phyloP scores from a whole-genome alignment of 2,329 filamentous ascomycete species.

The Cladophialophora chaetospira region DNA sequence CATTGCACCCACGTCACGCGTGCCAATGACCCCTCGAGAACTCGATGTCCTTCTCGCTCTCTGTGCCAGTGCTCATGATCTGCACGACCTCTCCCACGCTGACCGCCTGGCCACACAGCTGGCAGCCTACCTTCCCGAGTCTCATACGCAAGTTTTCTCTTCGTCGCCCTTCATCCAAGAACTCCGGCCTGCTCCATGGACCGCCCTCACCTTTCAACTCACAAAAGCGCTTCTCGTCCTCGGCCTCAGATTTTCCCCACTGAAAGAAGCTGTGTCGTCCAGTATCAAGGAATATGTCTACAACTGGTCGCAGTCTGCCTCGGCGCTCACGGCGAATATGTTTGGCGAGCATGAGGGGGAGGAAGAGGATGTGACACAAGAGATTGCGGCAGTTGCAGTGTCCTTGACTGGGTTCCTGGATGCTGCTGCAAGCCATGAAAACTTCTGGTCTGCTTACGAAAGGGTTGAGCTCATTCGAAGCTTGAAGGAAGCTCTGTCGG shows the following conservation, averaged over 20 bases:
- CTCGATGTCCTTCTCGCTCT: slow-evolving; percentile 88
- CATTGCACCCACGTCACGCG: slow-evolving; percentile 41
- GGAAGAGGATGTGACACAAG: slow-evolving; percentile 56
- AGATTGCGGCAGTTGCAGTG: slow-evolving; percentile 74
- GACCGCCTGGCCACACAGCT: slow-evolving; percentile 78
- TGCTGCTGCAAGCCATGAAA: slow-evolving; percentile 73
- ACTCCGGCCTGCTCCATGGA: slow-evolving; percentile 85
- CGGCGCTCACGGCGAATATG: slow-evolving; percentile 56
- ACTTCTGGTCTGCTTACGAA: slow-evolving; percentile 78
- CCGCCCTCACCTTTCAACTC: slow-evolving; percentile 76
- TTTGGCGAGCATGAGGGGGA: slow-evolving; percentile 60
- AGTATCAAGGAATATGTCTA: slow-evolving; percentile 72
- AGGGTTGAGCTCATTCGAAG: slow-evolving; percentile 72
- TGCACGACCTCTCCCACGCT: slow-evolving; percentile 71
- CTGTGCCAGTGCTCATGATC: slow-evolving; percentile 80
- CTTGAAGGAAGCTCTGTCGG: slow-evolving; percentile 73
- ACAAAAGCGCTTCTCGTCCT: slow-evolving; percentile 79
- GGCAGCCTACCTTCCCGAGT: slow-evolving; percentile 80
- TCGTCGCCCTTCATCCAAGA: slow-evolving; percentile 79
- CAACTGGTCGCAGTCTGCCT: slow-evolving; percentile 66
- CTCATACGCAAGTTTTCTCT: slow-evolving; percentile 74
- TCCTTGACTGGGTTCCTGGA: slow-evolving; percentile 90
- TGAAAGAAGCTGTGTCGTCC: slow-evolving; percentile 67
- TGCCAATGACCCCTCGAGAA: slow-evolving; percentile 70
- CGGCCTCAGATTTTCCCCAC: slow-evolving; percentile 68